Evolutionary conservation across 805 yeast genomes (phyloP).

Genomic region (Barnettozyma botsteinii): DNA sequence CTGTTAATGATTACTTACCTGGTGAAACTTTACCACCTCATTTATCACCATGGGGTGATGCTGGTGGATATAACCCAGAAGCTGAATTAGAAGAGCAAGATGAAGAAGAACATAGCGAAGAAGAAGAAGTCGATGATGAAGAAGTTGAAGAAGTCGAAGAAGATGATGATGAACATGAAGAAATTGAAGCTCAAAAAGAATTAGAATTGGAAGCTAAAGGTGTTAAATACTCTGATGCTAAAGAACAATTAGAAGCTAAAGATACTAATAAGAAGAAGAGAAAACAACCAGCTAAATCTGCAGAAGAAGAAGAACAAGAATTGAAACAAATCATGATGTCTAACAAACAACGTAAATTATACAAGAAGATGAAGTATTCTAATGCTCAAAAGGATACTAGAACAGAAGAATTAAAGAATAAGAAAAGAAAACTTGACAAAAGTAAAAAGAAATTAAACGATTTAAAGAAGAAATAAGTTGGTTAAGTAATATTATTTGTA

Average conservation of each 20-base stretch:
- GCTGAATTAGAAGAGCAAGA: constrained; percentile 38
- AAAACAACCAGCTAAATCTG: constrained; percentile 33
- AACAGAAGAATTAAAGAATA: constrained; percentile 59
- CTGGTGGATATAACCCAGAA: constrained; percentile 83
- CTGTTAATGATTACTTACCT: constrained; percentile 81
- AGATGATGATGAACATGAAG: constrained; percentile 53
- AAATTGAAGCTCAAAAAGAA: constrained; percentile 64
- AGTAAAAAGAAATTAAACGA: constrained; percentile 24
- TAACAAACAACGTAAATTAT: constrained; percentile 88
- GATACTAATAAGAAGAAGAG: constrained; percentile 31
- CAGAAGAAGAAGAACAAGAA: constrained; percentile 74
- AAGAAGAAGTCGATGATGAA: constrained; percentile 43
- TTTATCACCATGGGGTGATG: constrained; percentile 98
- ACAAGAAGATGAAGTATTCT: constrained; percentile 93
- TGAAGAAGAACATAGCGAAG: constrained; percentile 45
- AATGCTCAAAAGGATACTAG: constrained; percentile 76
- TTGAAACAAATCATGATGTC: constrained; percentile 96
- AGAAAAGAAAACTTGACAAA: constrained; percentile 66
- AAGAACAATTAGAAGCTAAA: constrained; percentile 31
- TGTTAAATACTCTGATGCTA: constrained; percentile 61
- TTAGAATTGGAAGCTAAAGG: constrained; percentile 89
- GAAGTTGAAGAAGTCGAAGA: constrained; percentile 41
- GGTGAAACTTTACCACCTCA: constrained; percentile 97
- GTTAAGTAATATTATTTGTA: neutral
- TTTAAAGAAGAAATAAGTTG: constrained; percentile 8